A percentile compares a stretch with the other conserved stretches of the same genome.
Conservation (phyloP, 2,329 filamentous ascomycete species). For the Coniochaeta hoffmannii region DNA sequence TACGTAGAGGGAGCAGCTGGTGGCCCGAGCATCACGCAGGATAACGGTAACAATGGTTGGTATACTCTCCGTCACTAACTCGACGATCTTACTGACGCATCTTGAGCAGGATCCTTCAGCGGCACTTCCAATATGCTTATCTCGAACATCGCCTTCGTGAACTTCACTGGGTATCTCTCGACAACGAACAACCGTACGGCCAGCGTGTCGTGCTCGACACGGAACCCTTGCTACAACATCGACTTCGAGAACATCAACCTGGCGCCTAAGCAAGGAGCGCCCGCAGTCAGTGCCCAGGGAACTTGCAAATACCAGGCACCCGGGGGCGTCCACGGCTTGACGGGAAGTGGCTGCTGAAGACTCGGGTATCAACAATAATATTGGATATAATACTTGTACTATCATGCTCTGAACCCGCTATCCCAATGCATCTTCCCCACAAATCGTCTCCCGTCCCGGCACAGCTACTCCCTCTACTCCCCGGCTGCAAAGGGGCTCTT, state of each 20-base stretch:
- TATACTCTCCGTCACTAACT: not conserved
- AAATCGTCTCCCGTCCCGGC: too few species aligned
- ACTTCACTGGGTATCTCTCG: slow-evolving; percentile 39
- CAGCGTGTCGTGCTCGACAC: slow-evolving; percentile 36
- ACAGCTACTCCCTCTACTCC: not conserved
- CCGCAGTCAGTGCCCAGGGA: slow-evolving; percentile 16
- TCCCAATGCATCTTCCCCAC: too few species aligned
- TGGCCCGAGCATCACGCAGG: slow-evolving; percentile 36
- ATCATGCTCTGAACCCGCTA: too few species aligned
- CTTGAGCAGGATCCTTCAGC: slow-evolving; percentile 21
- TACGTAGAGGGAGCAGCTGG: slow-evolving; percentile 34
- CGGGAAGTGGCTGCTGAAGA: slow-evolving; percentile 17
- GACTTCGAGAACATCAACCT: slow-evolving; percentile 22
- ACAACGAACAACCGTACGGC: slow-evolving; percentile 26
- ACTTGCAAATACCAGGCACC: slow-evolving; percentile 18
- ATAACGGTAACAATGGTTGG: slow-evolving; percentile 36
- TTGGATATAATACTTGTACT: not conserved
- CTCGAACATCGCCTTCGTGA: slow-evolving; percentile 39
- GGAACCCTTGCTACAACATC: slow-evolving; percentile 44
- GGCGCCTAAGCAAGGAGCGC: slow-evolving; percentile 9
- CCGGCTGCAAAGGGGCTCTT: slow-evolving; percentile 16
- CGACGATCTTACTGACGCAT: not conserved
- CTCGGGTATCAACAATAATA: not conserved
- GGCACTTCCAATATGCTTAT: slow-evolving; percentile 44
- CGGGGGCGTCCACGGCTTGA: slow-evolving; percentile 20